These are phyloP conservation scores for Euphorbia corollata DNA, from an alignment of 441 rosid genomes.

Conservation along the genomic window DNA sequence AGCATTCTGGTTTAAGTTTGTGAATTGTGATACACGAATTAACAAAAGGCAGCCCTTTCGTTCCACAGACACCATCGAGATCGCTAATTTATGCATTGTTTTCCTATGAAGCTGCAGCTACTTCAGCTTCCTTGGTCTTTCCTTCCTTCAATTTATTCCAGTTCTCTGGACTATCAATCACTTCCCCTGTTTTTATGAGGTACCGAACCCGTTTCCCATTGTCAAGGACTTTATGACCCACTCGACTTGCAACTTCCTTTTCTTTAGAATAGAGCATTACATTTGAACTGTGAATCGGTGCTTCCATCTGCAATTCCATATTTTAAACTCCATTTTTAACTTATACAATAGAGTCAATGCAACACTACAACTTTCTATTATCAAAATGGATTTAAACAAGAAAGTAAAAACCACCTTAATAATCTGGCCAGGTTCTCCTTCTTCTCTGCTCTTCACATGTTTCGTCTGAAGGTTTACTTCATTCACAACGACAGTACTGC, in stretches of 20 bases:
- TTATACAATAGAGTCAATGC: neutral
- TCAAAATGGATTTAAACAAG: neutral
- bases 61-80: too few species aligned
- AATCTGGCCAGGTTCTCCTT: conserved; percentile 82
- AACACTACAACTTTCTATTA: neutral
- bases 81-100: conserved; percentile 5
- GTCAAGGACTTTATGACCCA: conserved; percentile 73
- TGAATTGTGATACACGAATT: neutral
- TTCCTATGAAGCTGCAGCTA: conserved; percentile 31
- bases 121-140: conserved; percentile 42
- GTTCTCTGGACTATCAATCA: conserved; percentile 57
- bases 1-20: conserved; percentile 7
- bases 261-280: conserved; percentile 94
- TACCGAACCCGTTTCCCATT: conserved; percentile 67
- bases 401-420: conserved; percentile 53
- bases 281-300: conserved; percentile 88
- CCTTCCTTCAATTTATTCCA: conserved; percentile 78
- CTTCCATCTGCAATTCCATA: conserved; percentile 64
- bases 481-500: conserved; percentile 62
- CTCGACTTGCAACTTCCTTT: conserved; percentile 61
- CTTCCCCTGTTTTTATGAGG: conserved; percentile 78
- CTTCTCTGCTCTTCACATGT: conserved; percentile 81
- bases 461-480: conserved; percentile 85
- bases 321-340: conserved; percentile 1
- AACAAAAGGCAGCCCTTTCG: too few species aligned